A percentile compares a stretch with the other conserved stretches of the same genome.
phyloP scores from a whole-genome alignment of 2,329 filamentous ascomycete genomes.

The Calonectria fujianensis region DNA sequence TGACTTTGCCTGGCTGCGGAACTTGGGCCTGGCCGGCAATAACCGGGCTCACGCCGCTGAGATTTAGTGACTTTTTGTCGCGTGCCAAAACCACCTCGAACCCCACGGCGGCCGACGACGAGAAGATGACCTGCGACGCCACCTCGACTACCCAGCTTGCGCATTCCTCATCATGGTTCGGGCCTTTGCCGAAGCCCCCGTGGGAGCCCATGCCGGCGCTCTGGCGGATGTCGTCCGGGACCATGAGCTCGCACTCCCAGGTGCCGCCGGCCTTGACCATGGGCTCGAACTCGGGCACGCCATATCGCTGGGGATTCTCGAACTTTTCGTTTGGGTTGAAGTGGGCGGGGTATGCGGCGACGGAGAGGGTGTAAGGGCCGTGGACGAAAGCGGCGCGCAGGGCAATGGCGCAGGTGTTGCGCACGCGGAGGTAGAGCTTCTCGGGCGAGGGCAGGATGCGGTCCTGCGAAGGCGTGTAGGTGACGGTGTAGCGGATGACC shows the following conservation, averaged over 20 bases:
- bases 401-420: constrained; percentile 92
- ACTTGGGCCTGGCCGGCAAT: constrained; percentile 67
- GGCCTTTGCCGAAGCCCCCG: constrained; percentile 67
- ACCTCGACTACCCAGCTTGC: constrained; percentile 94
- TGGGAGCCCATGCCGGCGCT: constrained; percentile 71
- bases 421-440: constrained; percentile 88
- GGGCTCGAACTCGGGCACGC: constrained; percentile 93
- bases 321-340: constrained; percentile 90
- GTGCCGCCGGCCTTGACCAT: constrained; percentile 95
- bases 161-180: constrained; percentile 70
- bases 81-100: constrained; percentile 92
- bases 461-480: constrained; percentile 92
- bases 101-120: constrained; percentile 87
- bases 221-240: constrained; percentile 86
- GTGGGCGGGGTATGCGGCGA: constrained; percentile 87
- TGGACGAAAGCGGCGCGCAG: constrained; percentile 96
- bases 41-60: constrained; percentile 72
- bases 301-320: constrained; percentile 80
- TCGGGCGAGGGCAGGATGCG: constrained; percentile 91
- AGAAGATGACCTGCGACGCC: constrained; percentile 95
- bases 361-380: constrained; percentile 93
- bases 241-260: constrained; percentile 86
- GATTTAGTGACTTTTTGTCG: constrained; percentile 87
- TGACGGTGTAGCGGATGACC: constrained; percentile 92
- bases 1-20: constrained; percentile 81